A percentile compares a stretch with the other conserved stretches of the same genome.
These are phyloP conservation scores for Crinitomyces ghanaensis DNA, from an alignment of 805 yeast species.

Conservation along the genomic window DNA sequence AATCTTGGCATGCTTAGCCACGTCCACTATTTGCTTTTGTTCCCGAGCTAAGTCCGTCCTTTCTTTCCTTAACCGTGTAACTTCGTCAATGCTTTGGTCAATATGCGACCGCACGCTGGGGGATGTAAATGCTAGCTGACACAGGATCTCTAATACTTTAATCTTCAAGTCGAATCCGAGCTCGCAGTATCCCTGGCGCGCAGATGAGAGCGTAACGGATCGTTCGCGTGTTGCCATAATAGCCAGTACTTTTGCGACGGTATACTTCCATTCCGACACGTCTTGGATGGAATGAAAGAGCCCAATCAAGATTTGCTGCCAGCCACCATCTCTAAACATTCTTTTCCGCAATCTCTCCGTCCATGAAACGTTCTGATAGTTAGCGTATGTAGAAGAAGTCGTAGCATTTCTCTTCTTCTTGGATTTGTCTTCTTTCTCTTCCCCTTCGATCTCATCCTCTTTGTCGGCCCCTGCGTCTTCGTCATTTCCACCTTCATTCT, in stretches of 20 bases:
- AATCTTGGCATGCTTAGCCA: slow-evolving; percentile 36
- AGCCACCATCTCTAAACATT: slow-evolving; percentile 69
- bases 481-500: slow-evolving; percentile 18
- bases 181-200: slow-evolving; percentile 43
- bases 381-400: slow-evolving; percentile 10
- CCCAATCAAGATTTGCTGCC: slow-evolving; percentile 74
- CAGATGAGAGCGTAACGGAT: slow-evolving; percentile 38
- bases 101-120: slow-evolving; percentile 47
- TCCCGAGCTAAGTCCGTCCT: slow-evolving; percentile 57
- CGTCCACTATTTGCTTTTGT: slow-evolving; percentile 41
- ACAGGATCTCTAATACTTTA: slow-evolving; percentile 47
- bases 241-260: slow-evolving; percentile 40
- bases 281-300: slow-evolving; percentile 50
- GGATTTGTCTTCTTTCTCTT: slow-evolving; percentile 13
- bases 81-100: slow-evolving; percentile 56
- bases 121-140: slow-evolving; percentile 50
- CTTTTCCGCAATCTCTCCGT: slow-evolving; percentile 64
- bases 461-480: slow-evolving; percentile 22
- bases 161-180: slow-evolving; percentile 46
- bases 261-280: slow-evolving; percentile 40
- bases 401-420: slow-evolving; percentile 14
- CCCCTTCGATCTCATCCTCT: slow-evolving; percentile 22
- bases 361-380: slow-evolving; percentile 38
- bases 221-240: slow-evolving; percentile 42
- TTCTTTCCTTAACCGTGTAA: slow-evolving; percentile 50